Conservation (phyloP, 2,329 filamentous ascomycete species). For the Aspergillus niger region DNA sequence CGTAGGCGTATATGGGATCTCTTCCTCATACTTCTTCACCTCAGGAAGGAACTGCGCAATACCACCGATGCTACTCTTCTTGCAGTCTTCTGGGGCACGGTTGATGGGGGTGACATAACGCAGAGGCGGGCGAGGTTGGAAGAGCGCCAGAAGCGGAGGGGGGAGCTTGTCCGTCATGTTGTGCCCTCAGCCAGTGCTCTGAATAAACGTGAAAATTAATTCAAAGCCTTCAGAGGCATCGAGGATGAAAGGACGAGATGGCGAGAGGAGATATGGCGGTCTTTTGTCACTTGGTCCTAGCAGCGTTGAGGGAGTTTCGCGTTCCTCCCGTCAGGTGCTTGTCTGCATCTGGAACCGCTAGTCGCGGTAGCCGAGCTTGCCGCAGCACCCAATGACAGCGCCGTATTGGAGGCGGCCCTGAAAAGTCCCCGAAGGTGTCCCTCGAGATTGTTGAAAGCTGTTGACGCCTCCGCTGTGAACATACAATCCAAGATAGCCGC, state of each 20-base stretch:
- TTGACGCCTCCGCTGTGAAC: not conserved
- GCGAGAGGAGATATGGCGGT: not conserved
- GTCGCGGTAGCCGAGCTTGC: conserved; percentile 28
- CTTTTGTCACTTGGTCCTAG: conserved; percentile 11
- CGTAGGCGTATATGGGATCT: conserved; percentile 74
- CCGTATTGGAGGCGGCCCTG: conserved; percentile 20
- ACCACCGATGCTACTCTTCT: conserved; percentile 71
- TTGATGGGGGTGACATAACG: conserved; percentile 85
- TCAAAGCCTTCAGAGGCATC: not conserved
- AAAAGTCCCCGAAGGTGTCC: conserved; percentile 29
- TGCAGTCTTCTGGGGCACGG: conserved; percentile 77
- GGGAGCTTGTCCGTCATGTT: conserved; percentile 96
- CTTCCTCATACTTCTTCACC: conserved; percentile 75
- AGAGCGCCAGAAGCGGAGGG: conserved; percentile 87
- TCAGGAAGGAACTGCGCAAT: conserved; percentile 74
- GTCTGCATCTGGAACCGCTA: conserved; percentile 14
- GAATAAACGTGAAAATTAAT: not conserved
- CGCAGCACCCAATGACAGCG: conserved; percentile 30
- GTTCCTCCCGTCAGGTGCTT: conserved; percentile 16
- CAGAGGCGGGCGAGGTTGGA: conserved; percentile 88
- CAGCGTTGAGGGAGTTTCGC: conserved; percentile 24
- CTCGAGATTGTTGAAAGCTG: conserved; percentile 5
- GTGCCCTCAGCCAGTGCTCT: conserved; percentile 15
- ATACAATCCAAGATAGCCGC: conserved; percentile 18
- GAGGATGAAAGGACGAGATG: conserved; percentile 15